Base-by-base conservation (phyloP, 257 asterid genomes). In the Lavandula angustifolia region DNA sequence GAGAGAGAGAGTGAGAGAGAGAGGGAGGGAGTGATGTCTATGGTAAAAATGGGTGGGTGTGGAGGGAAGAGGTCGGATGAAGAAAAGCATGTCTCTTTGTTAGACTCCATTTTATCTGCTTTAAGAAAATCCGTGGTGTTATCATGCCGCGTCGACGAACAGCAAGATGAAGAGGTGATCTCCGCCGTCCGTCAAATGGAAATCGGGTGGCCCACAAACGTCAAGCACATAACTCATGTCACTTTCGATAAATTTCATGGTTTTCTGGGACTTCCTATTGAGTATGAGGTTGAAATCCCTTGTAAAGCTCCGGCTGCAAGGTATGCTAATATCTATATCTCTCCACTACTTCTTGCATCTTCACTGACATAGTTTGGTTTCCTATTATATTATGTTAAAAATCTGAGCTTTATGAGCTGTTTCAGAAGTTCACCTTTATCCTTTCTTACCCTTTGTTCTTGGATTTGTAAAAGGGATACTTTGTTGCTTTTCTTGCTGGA, bases 201-300 rank as follows among this genome's bases (percentile, higher is more conserved):
- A 58, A 92, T 92, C 69, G 97, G 98, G 9, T 89, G 88, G 89
- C 98, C 98, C 68, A 89, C 97, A 1, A 75, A 92, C 58, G 96
- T 89, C 42, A 78, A 89, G 75, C 98, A 89, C 77, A 54, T 92
- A 1, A 77, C 95, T 40, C 97, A 92, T 66, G 98, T 92, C 73
- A 89, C 97, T 9, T 92, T 89, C 69, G 98, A 92, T 56, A 86
- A 94, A 8, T 92, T 85, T 73, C 86, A 85, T 76, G 98, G 98
- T 0, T 92, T 92, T 78, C 56, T 89, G 80, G 98, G 97, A 40
- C 86, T 92, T 9, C 98, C 98, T 11, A 73, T 83, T 27, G 96
- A 92, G 78, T 82, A 87, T 70, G 76, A 87, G 75, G 79, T 87
- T 34, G 91, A 92, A 70, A 80, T 89, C 63, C 95, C 98, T 0